Base-by-base conservation (phyloP, 768 basidiomycete species). In the Rhodosporidiobolus sp. region DNA sequence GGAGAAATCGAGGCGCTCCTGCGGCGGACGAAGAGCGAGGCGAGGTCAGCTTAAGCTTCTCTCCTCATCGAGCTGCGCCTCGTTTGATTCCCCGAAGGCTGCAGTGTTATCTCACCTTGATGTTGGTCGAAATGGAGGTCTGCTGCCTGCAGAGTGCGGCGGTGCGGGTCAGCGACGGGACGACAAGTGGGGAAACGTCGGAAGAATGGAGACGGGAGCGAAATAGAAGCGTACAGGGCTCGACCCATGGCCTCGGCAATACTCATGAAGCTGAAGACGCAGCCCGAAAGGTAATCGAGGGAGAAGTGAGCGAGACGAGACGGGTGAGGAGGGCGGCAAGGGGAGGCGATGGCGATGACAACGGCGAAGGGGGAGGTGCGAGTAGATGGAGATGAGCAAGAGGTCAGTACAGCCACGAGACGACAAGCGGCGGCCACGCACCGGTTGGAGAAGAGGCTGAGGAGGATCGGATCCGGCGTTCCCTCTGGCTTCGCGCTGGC, bases 371-470 rank as follows among this genome's bases (percentile, higher is more conserved):
- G n/a, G n/a, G 30, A 46, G 46, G 46, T 46, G 46, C 10, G 46
- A n/a, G n/a, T n/a, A n/a, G n/a, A 14, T 43, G 12, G n/a, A 10
- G 14, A 12, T 52, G 5, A 34, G 49, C 48, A 9, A 52, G 22
- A 46, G 30, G n/a, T 7, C 7, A 24, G n/a, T n/a, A n/a, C n/a
- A n/a, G n/a, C n/a, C n/a, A n/a, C n/a, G n/a, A n/a, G n/a, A n/a
- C n/a, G n/a, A n/a, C n/a, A n/a, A n/a, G n/a, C n/a, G n/a, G n/a
- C n/a, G n/a, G n/a, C n/a, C 3, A 50, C 68, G 54, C 35, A 64
- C 69, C 69, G 30, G 79, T 97, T 95, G 20, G 92, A 91, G 77
- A 96, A 97, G 59, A 98, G 86, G 2, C 92, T 92, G 57, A 96
- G 84, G 43, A 93, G 83, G 75, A 95, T 92, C 1, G 92, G 90